phyloP scores from a whole-genome alignment of 768 basidiomycete species.

The Brasilioporus rufonigricans region DNA sequence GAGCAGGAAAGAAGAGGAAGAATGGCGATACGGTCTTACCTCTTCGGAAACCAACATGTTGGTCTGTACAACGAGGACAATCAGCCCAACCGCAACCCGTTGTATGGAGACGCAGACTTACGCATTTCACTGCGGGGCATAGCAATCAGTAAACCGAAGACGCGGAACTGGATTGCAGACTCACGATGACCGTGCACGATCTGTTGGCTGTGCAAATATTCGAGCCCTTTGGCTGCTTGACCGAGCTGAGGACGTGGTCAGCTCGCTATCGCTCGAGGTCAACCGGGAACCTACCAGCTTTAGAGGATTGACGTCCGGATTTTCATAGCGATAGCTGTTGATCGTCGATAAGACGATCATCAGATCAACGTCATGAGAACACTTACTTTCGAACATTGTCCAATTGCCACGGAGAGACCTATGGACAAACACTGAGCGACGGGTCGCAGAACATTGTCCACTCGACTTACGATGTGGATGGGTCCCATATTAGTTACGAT shows the following conservation, averaged over 20 bases:
- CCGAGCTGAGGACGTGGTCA: slow-evolving; percentile 35
- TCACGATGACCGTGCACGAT: slow-evolving; percentile 62
- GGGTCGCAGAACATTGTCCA: neutral
- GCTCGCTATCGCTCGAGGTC: neutral
- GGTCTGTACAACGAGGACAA: slow-evolving; percentile 31
- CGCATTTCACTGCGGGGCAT: slow-evolving; percentile 52
- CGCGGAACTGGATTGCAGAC: slow-evolving; percentile 21
- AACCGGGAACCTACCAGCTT: slow-evolving; percentile 35
- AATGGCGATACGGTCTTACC: slow-evolving; percentile 27
- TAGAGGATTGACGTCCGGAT: slow-evolving; percentile 39
- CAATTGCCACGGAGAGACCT: slow-evolving; percentile 65
- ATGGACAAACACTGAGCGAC: neutral
- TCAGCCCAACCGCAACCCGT: slow-evolving; percentile 2
- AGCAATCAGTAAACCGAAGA: slow-evolving; percentile 1
- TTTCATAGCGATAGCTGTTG: slow-evolving; percentile 40
- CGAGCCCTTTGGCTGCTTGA: slow-evolving; percentile 55
- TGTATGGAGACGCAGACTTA: slow-evolving; percentile 31
- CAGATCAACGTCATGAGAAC: neutral
- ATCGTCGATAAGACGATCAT: neutral
- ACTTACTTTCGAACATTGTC: slow-evolving; percentile 53
- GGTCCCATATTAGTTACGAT: slow-evolving; percentile 53
- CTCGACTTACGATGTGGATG: slow-evolving; percentile 43
- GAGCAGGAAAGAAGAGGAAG: neutral
- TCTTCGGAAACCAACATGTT: slow-evolving; percentile 58
- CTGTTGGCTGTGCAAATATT: slow-evolving; percentile 51